These are phyloP conservation scores for Melaleuca alternifolia DNA, from an alignment of 345 rosid species.

Conservation along the genomic window DNA sequence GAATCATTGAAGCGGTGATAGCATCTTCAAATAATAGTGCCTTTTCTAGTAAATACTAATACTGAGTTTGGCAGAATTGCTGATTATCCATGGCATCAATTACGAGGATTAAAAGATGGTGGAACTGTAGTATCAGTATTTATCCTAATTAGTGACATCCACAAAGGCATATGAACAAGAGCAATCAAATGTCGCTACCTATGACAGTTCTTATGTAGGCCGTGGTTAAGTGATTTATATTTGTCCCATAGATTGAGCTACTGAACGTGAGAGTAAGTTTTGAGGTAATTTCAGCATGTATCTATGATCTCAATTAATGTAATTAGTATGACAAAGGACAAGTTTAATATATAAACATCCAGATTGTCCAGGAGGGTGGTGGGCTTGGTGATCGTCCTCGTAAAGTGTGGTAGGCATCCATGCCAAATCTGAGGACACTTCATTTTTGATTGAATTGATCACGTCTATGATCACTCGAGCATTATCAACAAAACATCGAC, in stretches of 20 bases:
- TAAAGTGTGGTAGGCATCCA: neutral
- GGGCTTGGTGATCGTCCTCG: neutral
- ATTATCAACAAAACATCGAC: neutral
- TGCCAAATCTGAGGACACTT: neutral
- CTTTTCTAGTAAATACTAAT: neutral
- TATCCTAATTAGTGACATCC: neutral
- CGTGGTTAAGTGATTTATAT: neutral
- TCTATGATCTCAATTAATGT: neutral
- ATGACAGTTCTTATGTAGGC: neutral
- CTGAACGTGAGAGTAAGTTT: neutral
- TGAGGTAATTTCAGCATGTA: neutral
- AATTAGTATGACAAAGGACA: neutral
- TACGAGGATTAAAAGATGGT: neutral
- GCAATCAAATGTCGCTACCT: neutral
- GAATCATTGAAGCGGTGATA: too few relatives aligned
- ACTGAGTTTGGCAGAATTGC: neutral
- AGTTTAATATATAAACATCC: neutral
- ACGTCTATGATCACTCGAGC: neutral
- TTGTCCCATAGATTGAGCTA: neutral
- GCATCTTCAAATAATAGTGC: neutral
- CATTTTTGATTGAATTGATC: neutral
- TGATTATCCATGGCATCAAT: neutral
- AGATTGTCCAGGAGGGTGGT: neutral
- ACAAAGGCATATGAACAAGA: neutral
- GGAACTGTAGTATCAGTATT: neutral